These are phyloP conservation scores for Mortierella sp. DNA, from an alignment of 371 early-diverging fungal species.

Conservation along the genomic window DNA sequence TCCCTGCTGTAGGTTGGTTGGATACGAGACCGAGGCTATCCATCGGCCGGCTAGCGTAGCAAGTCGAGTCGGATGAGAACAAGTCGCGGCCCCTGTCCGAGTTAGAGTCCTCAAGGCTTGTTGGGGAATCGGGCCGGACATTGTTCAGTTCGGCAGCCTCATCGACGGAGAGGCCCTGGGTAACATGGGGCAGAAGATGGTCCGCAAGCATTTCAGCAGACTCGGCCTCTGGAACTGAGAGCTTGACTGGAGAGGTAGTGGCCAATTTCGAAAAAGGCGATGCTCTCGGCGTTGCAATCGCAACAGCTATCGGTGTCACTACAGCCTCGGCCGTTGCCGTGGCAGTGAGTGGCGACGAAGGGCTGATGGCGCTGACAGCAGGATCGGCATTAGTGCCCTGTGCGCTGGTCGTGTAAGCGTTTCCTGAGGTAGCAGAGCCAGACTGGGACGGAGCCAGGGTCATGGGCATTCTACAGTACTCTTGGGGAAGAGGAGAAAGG, in stretches of 20 bases:
- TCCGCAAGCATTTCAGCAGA: neutral
- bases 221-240: neutral
- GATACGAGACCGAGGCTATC: neutral
- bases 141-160: conserved; percentile 11
- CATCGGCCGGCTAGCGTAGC: too few species aligned
- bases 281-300: conserved; percentile 2
- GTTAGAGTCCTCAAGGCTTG: conserved; percentile 49
- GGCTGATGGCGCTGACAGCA: too few species aligned
- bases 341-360: too few species aligned
- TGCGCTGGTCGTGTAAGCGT: too few species aligned
- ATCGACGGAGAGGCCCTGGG: neutral
- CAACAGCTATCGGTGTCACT: conserved; percentile 9
- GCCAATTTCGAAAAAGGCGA: neutral
- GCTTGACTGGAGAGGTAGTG: neutral
- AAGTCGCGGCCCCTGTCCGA: conserved; percentile 40
- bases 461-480: too few species aligned
- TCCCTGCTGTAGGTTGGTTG: conserved; percentile 12
- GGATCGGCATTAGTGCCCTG: too few species aligned
- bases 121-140: conserved; percentile 39
- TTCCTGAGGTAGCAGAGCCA: too few species aligned
- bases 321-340: too few species aligned
- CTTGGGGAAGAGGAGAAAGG: too few species aligned
- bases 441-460: too few species aligned
- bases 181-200: neutral
- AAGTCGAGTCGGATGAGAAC: conserved; percentile 10